Evolutionary conservation across 345 rosid genomes (phyloP).

Genomic region (Gossypium herbaceum): DNA sequence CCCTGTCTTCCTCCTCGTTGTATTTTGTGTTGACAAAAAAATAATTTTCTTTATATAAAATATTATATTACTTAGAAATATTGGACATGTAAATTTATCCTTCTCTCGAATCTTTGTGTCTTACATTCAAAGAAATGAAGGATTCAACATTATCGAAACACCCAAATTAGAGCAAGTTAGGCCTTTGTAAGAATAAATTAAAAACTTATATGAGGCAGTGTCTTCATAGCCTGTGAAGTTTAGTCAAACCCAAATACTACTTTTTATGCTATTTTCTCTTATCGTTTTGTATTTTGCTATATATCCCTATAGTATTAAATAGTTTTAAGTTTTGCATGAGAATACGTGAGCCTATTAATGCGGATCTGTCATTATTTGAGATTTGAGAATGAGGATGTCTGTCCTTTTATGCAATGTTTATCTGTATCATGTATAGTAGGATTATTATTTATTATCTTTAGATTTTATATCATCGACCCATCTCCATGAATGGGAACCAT

Average conservation of each 20-base stretch:
- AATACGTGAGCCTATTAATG: conserved; percentile 39
- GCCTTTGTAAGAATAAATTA: too few species aligned
- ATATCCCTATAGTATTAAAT: background rate
- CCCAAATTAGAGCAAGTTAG: too few species aligned
- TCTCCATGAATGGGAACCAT: background rate
- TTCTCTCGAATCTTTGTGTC: too few species aligned
- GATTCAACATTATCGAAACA: too few species aligned
- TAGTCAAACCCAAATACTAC: conserved; percentile 23
- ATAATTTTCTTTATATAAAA: too few species aligned
- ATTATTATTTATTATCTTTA: too few species aligned
- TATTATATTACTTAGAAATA: too few species aligned
- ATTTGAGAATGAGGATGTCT: conserved; percentile 53
- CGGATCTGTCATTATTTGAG: conserved; percentile 33
- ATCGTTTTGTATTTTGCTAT: background rate
- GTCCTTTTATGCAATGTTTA: conserved; percentile 27
- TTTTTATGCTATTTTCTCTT: conserved; percentile 13
- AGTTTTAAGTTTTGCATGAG: conserved; percentile 33
- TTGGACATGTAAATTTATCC: too few species aligned
- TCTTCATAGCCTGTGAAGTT: conserved; percentile 18
- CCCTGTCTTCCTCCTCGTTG: too few species aligned
- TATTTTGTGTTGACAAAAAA: too few species aligned
- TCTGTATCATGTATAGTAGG: background rate
- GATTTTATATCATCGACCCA: background rate
- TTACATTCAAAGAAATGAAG: too few species aligned
- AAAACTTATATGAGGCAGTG: too few species aligned